Conservation (phyloP, 164 flowering plant species). For the Echeveria elegans region DNA sequence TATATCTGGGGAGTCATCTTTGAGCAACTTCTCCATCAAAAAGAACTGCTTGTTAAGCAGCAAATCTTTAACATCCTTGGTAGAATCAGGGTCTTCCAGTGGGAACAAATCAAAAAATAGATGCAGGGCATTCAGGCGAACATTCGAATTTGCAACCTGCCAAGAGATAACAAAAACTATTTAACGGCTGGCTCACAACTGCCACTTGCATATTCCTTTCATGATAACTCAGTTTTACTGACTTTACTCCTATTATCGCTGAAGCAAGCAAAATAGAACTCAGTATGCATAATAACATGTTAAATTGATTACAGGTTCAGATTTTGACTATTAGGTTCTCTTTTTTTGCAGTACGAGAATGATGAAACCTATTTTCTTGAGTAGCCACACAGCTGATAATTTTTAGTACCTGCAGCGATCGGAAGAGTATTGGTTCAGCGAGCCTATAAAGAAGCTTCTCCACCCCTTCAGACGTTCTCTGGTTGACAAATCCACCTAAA, state of each 20-base stretch:
- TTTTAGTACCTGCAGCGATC: slow-evolving; percentile 68
- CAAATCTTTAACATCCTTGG: slow-evolving; percentile 71
- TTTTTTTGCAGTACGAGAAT: not conserved
- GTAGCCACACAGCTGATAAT: not conserved
- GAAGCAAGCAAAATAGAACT: not conserved
- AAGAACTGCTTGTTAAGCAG: slow-evolving; percentile 73
- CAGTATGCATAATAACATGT: too few species aligned
- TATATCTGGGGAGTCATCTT: slow-evolving; percentile 79
- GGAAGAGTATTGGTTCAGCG: slow-evolving; percentile 83
- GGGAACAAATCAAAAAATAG: slow-evolving; percentile 92
- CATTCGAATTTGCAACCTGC: slow-evolving; percentile 96
- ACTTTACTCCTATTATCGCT: not conserved
- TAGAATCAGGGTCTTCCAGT: slow-evolving; percentile 89
- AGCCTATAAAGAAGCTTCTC: slow-evolving; percentile 77
- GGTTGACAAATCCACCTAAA: slow-evolving; percentile 68
- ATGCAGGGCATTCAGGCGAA: slow-evolving; percentile 87
- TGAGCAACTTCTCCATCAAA: slow-evolving; percentile 62
- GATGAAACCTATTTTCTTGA: not conserved
- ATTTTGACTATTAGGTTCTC: not conserved
- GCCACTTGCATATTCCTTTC: not conserved
- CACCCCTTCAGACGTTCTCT: slow-evolving; percentile 64
- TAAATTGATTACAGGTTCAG: not conserved
- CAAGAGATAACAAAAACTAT: slow-evolving; percentile 2
- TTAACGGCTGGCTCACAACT: not conserved
- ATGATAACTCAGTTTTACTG: not conserved